These are phyloP conservation scores for Blastobotrys illinoisensis DNA, from an alignment of 1,139 yeast genomes.

Conservation along the genomic window DNA sequence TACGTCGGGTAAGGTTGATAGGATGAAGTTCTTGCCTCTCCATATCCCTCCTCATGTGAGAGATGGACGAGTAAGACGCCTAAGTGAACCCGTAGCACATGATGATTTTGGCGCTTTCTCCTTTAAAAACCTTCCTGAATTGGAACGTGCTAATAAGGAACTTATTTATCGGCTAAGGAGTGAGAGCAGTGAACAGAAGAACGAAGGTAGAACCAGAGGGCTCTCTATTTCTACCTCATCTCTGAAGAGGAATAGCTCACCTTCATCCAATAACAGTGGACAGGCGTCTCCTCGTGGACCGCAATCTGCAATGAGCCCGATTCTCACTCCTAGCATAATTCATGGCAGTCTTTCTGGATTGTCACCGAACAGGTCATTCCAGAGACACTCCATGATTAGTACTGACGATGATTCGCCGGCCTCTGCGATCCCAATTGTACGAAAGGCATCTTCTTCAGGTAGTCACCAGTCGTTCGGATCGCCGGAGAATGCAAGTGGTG, in stretches of 20 bases:
- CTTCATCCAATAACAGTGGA: constrained; percentile 8
- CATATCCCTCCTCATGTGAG: constrained; percentile 53
- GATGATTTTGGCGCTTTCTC: constrained; percentile 92
- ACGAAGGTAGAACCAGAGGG: constrained; percentile 21
- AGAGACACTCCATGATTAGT: neutral
- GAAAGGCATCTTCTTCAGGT: neutral
- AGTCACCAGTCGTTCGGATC: constrained; percentile 1
- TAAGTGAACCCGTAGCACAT: constrained; percentile 52
- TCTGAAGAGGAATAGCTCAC: constrained; percentile 5
- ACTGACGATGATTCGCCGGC: neutral
- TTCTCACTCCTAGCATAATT: constrained; percentile 1
- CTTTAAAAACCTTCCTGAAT: constrained; percentile 79
- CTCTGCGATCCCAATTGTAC: neutral
- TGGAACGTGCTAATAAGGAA: constrained; percentile 92
- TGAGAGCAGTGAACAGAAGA: constrained; percentile 58
- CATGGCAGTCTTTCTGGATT: neutral
- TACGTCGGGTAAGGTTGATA: constrained; percentile 11
- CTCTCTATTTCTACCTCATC: constrained; percentile 22
- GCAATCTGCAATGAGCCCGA: constrained; percentile 4
- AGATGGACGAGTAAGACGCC: constrained; percentile 54
- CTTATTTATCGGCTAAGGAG: constrained; percentile 78
- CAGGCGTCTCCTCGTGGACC: constrained; percentile 9
- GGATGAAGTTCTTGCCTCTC: constrained; percentile 32
- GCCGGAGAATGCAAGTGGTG: constrained; percentile 1
- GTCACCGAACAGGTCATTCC: neutral